Percentiles rank a stretch among this genome's conserved stretches.
Conservation (phyloP, 192 early-diverging fungal species). For the Mortierella alpina region DNA sequence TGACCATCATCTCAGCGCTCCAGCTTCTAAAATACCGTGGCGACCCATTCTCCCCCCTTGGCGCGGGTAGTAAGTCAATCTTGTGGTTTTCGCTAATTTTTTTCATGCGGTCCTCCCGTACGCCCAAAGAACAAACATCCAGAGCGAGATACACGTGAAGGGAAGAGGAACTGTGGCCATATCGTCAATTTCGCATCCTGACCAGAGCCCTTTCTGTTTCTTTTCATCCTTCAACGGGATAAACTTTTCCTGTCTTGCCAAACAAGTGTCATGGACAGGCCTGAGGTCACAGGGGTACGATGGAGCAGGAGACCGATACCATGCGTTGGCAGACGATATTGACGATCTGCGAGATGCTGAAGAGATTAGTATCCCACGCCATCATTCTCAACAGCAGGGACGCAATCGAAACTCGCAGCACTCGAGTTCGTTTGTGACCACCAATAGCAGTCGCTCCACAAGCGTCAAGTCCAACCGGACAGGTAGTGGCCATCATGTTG, state of each 20-base stretch:
- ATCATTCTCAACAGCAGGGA: slow-evolving; percentile 19
- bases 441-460: slow-evolving; percentile 27
- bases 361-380: slow-evolving; percentile 48
- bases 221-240: too few species aligned
- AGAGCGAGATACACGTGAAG: neutral
- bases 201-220: too few species aligned
- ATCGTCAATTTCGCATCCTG: too few species aligned
- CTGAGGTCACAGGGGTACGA: slow-evolving; percentile 17
- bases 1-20: slow-evolving; percentile 60
- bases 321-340: slow-evolving; percentile 32
- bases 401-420: slow-evolving; percentile 35
- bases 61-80: slow-evolving; percentile 26
- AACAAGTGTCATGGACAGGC: slow-evolving; percentile 25
- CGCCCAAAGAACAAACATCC: neutral
- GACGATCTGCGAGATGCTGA: slow-evolving; percentile 46
- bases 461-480: slow-evolving; percentile 34
- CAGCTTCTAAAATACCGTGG: slow-evolving; percentile 61
- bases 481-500: slow-evolving; percentile 38
- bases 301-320: slow-evolving; percentile 16
- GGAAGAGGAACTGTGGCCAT: too few species aligned
- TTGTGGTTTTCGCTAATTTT: neutral
- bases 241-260: too few species aligned
- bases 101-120: neutral
- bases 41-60: slow-evolving; percentile 54
- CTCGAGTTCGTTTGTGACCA: slow-evolving; percentile 36